phyloP scores from a whole-genome alignment of 2,329 filamentous ascomycete species.

The Colletotrichum australisinense region DNA sequence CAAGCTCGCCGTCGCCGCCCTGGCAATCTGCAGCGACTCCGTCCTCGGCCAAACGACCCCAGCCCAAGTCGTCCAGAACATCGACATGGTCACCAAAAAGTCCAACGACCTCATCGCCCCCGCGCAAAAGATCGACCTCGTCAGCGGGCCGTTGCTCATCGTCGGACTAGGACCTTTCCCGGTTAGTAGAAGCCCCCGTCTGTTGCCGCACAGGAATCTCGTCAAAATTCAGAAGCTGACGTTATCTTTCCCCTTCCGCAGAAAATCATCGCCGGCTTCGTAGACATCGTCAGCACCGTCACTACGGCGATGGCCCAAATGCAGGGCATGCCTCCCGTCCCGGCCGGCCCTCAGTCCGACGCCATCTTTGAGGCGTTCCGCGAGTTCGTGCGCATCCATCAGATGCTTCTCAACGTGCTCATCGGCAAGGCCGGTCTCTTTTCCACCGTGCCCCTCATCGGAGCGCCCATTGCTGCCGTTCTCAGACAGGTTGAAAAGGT shows the following conservation, averaged over 20 bases:
- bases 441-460: constrained; percentile 42
- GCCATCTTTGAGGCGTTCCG: constrained; percentile 43
- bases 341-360: constrained; percentile 30
- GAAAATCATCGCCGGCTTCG: constrained; percentile 44
- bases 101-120: constrained; percentile 41
- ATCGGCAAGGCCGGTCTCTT: constrained; percentile 48
- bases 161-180: constrained; percentile 45
- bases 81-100: constrained; percentile 40
- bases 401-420: constrained; percentile 46
- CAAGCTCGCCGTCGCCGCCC: constrained; percentile 30
- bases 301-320: constrained; percentile 36
- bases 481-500: constrained; percentile 41
- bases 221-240: not conserved
- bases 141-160: constrained; percentile 41
- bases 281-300: constrained; percentile 42
- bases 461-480: constrained; percentile 40
- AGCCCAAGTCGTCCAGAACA: constrained; percentile 39
- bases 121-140: constrained; percentile 41
- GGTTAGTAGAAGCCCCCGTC: constrained; percentile 31
- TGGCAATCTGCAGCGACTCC: constrained; percentile 36
- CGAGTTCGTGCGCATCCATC: constrained; percentile 45
- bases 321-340: constrained; percentile 31
- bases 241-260: constrained; percentile 6
- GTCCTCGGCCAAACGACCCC: constrained; percentile 35
- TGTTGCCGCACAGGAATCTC: not conserved